Conservation (phyloP, 495 filamentous ascomycete genomes). For the Polyplosphaeria fusca region DNA sequence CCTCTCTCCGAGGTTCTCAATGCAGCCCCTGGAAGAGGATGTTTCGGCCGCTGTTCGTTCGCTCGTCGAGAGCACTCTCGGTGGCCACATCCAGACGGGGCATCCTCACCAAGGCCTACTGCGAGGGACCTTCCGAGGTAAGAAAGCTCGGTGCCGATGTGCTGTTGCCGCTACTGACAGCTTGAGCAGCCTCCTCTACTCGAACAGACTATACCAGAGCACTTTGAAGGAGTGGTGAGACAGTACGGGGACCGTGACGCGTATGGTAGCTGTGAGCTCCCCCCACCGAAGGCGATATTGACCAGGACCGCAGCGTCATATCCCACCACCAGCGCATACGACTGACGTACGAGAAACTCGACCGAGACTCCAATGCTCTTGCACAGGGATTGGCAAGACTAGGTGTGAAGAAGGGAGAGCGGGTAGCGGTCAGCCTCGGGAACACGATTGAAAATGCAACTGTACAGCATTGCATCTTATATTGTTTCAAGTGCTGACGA, state of each 20-base stretch:
- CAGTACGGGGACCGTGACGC: conserved; percentile 72
- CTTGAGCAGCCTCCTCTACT: conserved; percentile 63
- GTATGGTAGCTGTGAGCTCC: conserved; percentile 43
- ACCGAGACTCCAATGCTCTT: conserved; percentile 71
- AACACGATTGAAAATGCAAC: conserved; percentile 81
- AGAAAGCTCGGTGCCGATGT: neutral
- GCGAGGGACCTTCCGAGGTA: conserved; percentile 41
- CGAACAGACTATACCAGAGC: conserved; percentile 72
- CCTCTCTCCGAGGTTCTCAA: too few species aligned
- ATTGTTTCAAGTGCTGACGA: too few species aligned
- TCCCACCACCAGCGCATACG: conserved; percentile 60
- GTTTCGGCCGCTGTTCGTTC: conserved; percentile 18
- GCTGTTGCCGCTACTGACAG: conserved; percentile 11
- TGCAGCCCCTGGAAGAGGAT: too few species aligned
- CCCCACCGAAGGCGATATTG: neutral
- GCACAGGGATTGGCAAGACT: conserved; percentile 68
- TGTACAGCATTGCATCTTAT: conserved; percentile 46
- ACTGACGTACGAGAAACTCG: conserved; percentile 71
- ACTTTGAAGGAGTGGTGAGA: conserved; percentile 71
- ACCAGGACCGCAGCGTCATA: conserved; percentile 54
- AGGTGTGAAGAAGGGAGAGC: conserved; percentile 79
- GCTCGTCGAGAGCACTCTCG: neutral
- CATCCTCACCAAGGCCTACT: conserved; percentile 37
- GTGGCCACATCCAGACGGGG: conserved; percentile 21
- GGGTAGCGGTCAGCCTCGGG: conserved; percentile 81